Percentiles rank a stretch among this genome's conserved stretches.
Conservation (phyloP, 2,329 filamentous ascomycete species). For the Pseudogymnoascus verrucosus region DNA sequence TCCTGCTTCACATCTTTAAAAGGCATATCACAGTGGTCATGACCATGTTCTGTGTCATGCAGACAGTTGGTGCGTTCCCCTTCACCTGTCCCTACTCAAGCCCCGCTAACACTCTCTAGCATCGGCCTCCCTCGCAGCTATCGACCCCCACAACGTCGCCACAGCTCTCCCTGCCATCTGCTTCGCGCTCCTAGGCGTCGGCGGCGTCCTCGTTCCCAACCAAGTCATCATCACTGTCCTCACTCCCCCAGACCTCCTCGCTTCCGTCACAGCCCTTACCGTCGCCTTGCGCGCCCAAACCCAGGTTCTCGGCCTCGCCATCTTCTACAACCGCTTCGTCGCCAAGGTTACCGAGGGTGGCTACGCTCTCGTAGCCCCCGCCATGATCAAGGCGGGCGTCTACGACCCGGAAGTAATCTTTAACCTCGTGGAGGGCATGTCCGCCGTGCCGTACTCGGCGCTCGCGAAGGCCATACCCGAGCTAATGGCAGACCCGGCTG, state of each 20-base stretch:
- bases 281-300: conserved; percentile 58
- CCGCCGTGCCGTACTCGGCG: background rate
- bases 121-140: conserved; percentile 39
- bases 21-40: conserved; percentile 51
- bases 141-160: conserved; percentile 42
- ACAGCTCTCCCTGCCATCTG: conserved; percentile 47
- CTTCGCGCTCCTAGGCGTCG: conserved; percentile 54
- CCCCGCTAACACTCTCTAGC: conserved; percentile 17
- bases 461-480: background rate
- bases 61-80: conserved; percentile 37
- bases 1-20: conserved; percentile 45
- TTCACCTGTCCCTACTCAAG: background rate
- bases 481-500: background rate
- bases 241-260: conserved; percentile 59
- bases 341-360: conserved; percentile 25
- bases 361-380: background rate
- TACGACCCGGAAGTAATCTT: background rate
- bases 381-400: background rate
- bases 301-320: conserved; percentile 52
- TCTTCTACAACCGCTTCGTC: conserved; percentile 44
- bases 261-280: conserved; percentile 56
- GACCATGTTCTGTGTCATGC: conserved; percentile 39
- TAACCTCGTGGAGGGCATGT: background rate
- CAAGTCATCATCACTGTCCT: conserved; percentile 60
- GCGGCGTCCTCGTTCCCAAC: conserved; percentile 57